Evolutionary conservation across 768 basidiomycete genomes (phyloP).

Genomic region (Nidula microcarpa): DNA sequence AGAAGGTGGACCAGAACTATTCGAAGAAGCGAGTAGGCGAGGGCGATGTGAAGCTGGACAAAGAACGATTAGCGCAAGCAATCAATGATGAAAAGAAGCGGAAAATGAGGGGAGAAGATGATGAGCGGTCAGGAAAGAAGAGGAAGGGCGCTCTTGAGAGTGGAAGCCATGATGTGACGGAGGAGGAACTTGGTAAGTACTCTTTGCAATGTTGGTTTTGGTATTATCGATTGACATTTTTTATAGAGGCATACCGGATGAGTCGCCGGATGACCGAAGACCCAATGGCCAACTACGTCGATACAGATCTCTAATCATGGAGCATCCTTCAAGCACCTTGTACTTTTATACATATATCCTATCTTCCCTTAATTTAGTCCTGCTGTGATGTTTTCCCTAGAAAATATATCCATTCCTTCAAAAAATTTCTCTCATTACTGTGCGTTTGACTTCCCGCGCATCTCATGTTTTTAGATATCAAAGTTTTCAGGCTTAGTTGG

Average conservation of each 20-base stretch:
- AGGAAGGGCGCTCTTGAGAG: constrained; percentile 43
- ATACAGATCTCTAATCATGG: constrained; percentile 19
- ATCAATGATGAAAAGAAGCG: constrained; percentile 79
- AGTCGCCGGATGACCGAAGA: constrained; percentile 72
- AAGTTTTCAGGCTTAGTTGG: constrained; percentile 6
- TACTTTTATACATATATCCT: too few relatives aligned
- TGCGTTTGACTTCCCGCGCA: too few relatives aligned
- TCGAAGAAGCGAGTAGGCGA: constrained; percentile 81
- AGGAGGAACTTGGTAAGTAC: constrained; percentile 76
- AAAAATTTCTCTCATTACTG: too few relatives aligned
- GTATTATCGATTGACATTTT: constrained; percentile 1
- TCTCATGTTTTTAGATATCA: too few relatives aligned
- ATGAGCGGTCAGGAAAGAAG: constrained; percentile 59
- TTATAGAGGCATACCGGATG: constrained; percentile 89
- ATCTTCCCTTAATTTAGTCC: too few relatives aligned
- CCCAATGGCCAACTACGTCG: constrained; percentile 92
- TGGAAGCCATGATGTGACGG: constrained; percentile 77
- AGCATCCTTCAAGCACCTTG: too few relatives aligned
- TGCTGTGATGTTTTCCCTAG: too few relatives aligned
- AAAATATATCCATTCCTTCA: too few relatives aligned
- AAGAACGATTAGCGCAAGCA: constrained; percentile 64
- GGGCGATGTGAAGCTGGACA: constrained; percentile 74
- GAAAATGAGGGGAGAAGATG: constrained; percentile 53
- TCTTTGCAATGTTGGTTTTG: constrained; percentile 1
- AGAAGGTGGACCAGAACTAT: constrained; percentile 63